A percentile compares a stretch with the other conserved stretches of the same genome.
phyloP scores from a whole-genome alignment of 2,329 filamentous ascomycete genomes.

The Fusarium sp. region DNA sequence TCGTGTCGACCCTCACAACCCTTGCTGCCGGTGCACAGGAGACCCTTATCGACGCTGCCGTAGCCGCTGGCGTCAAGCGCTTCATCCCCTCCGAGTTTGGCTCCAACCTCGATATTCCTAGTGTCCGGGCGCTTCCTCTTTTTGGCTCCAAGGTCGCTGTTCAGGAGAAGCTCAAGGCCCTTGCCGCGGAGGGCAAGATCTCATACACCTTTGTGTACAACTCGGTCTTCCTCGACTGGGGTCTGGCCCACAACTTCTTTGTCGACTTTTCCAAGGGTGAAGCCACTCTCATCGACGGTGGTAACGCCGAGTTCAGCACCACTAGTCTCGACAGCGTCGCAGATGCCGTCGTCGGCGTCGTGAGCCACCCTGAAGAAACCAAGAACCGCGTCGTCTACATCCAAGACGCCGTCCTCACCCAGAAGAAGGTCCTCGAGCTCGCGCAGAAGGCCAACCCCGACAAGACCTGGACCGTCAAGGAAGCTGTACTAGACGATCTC shows the following conservation, averaged over 20 bases:
- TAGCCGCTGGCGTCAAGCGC: conserved; percentile 68
- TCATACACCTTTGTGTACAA: conserved; percentile 66
- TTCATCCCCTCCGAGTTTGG: conserved; percentile 71
- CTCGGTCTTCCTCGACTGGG: conserved; percentile 70
- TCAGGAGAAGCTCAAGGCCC: conserved; percentile 53
- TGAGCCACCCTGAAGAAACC: conserved; percentile 62
- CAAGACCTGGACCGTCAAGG: conserved; percentile 59
- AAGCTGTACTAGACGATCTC: conserved; percentile 44
- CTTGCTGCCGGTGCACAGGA: conserved; percentile 52
- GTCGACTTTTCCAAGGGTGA: conserved; percentile 52
- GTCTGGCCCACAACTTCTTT: conserved; percentile 54
- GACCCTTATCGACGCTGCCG: conserved; percentile 66
- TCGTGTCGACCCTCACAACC: conserved; percentile 53
- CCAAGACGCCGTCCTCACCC: conserved; percentile 56
- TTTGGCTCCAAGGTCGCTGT: conserved; percentile 61
- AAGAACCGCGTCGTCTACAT: conserved; percentile 62
- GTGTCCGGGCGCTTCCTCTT: conserved; percentile 57
- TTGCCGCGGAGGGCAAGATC: conserved; percentile 54
- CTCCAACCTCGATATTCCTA: conserved; percentile 46
- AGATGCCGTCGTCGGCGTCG: conserved; percentile 59
- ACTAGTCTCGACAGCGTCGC: conserved; percentile 60
- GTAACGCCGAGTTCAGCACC: conserved; percentile 58
- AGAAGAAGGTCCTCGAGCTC: conserved; percentile 56
- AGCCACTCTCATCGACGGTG: conserved; percentile 60
- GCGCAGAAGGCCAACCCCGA: conserved; percentile 60